These are phyloP conservation scores for Ulota crispa DNA, from an alignment of 225 moss, liverwort and hornwort genomes.

Conservation along the genomic window DNA sequence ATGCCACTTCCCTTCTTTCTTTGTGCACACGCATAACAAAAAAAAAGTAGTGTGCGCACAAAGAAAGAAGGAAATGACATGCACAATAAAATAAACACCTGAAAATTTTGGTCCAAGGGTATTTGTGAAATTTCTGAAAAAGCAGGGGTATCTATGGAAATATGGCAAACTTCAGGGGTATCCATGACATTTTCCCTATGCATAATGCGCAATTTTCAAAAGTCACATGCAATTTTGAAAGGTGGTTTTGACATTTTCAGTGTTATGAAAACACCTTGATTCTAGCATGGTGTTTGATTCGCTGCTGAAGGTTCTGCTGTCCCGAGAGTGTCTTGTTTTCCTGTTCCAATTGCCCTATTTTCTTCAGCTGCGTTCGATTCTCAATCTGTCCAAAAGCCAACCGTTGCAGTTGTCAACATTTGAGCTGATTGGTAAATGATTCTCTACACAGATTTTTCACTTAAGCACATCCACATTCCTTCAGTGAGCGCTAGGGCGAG, in stretches of 20 bases:
- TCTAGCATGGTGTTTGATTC: conserved; percentile 87
- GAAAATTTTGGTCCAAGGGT: too few relatives aligned
- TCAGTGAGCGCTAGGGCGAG: not conserved
- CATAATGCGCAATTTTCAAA: not conserved
- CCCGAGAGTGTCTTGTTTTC: conserved; percentile 79
- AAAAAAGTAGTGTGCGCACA: too few relatives aligned
- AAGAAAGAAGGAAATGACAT: too few relatives aligned
- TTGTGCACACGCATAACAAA: too few relatives aligned
- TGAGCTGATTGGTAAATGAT: not conserved
- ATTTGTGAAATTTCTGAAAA: too few relatives aligned
- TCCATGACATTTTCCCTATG: too few relatives aligned
- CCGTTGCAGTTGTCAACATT: not conserved
- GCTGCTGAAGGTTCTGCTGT: conserved; percentile 91
- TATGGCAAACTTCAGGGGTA: too few relatives aligned
- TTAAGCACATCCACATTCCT: not conserved
- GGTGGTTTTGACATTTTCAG: not conserved
- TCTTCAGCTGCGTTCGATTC: conserved; percentile 53
- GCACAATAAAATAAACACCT: too few relatives aligned
- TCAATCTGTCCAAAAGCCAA: conserved; percentile 54
- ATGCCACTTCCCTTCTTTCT: too few relatives aligned
- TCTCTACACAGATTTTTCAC: not conserved
- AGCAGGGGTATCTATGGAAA: too few relatives aligned
- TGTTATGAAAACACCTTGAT: conserved; percentile 35
- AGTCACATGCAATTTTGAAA: not conserved
- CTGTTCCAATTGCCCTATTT: conserved; percentile 61